Percentiles rank a stretch among this genome's conserved stretches.
Evolutionary conservation across 1,284 basidiomycete genomes (phyloP).

Genomic region (Leccinum solheimii): DNA sequence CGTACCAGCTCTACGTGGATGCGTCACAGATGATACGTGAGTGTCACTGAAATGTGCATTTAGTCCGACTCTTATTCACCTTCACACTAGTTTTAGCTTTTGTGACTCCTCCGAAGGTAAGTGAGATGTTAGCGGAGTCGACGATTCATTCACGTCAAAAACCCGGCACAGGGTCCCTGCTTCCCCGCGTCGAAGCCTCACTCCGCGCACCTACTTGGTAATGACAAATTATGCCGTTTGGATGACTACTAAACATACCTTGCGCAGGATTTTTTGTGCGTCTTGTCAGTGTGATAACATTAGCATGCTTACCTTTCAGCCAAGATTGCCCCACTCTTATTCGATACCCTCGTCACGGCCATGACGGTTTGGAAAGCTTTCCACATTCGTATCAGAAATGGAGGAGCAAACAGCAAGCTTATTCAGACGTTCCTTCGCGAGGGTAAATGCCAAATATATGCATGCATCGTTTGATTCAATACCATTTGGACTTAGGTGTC

Average conservation of each 20-base stretch:
- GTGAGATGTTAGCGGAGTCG: conserved; percentile 21
- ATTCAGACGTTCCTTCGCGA: conserved; percentile 82
- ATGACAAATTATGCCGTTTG: conserved; percentile 13
- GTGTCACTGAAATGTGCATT: conserved; percentile 25
- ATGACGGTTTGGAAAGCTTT: conserved; percentile 78
- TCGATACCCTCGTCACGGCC: conserved; percentile 73
- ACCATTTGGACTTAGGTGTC: conserved; percentile 47
- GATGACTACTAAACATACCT: conserved; percentile 12
- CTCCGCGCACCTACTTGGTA: conserved; percentile 75
- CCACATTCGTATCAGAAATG: conserved; percentile 66
- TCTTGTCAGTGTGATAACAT: background rate
- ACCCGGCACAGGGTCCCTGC: conserved; percentile 58
- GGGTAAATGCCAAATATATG: conserved; percentile 42
- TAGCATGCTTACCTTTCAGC: conserved; percentile 10
- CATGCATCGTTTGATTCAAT: conserved; percentile 4
- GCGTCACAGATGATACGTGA: conserved; percentile 72
- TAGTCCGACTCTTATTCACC: conserved; percentile 11
- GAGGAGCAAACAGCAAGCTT: conserved; percentile 71
- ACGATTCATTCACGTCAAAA: conserved; percentile 1
- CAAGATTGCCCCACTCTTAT: conserved; percentile 74
- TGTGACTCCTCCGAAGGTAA: conserved; percentile 58
- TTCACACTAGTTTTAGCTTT: conserved; percentile 62
- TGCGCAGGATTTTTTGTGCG: conserved; percentile 68
- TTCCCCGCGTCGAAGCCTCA: conserved; percentile 75
- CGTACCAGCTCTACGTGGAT: conserved; percentile 77